Conservation (phyloP, 1,284 basidiomycete genomes). For the Afroboletus lepidellus region DNA sequence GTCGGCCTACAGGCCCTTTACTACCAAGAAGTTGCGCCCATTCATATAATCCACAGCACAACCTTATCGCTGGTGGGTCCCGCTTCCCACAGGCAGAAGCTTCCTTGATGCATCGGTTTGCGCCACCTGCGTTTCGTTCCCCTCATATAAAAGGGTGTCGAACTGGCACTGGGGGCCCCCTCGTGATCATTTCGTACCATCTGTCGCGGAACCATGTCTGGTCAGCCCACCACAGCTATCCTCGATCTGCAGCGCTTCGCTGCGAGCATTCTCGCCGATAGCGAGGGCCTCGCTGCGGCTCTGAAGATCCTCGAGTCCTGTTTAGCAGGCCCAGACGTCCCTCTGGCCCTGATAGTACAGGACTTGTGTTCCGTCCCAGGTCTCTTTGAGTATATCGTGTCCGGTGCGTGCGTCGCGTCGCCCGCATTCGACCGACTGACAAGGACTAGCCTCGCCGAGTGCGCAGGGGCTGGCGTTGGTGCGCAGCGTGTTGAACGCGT, state of each 20-base stretch:
- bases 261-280: constrained; percentile 13
- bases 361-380: constrained; percentile 27
- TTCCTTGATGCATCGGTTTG: too few species aligned
- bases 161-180: too few species aligned
- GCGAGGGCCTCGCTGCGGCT: constrained; percentile 16
- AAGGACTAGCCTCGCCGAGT: constrained; percentile 21
- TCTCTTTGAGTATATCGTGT: constrained; percentile 33
- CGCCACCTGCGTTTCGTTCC: too few species aligned
- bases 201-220: background rate
- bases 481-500: constrained; percentile 20
- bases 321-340: constrained; percentile 25
- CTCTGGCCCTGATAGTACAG: constrained; percentile 31
- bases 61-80: too few species aligned
- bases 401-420: constrained; percentile 16
- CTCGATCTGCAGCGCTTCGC: constrained; percentile 20
- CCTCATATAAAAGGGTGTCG: too few species aligned
- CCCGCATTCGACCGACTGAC: background rate
- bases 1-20: too few species aligned
- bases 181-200: background rate
- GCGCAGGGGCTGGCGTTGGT: constrained; percentile 18
- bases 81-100: too few species aligned
- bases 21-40: too few species aligned
- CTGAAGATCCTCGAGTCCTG: constrained; percentile 26
- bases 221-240: constrained; percentile 3
- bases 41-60: too few species aligned